A percentile compares a stretch with the other conserved stretches of the same genome.
Conservation (phyloP, 768 basidiomycete genomes). For the Cubamyces lactineus region DNA sequence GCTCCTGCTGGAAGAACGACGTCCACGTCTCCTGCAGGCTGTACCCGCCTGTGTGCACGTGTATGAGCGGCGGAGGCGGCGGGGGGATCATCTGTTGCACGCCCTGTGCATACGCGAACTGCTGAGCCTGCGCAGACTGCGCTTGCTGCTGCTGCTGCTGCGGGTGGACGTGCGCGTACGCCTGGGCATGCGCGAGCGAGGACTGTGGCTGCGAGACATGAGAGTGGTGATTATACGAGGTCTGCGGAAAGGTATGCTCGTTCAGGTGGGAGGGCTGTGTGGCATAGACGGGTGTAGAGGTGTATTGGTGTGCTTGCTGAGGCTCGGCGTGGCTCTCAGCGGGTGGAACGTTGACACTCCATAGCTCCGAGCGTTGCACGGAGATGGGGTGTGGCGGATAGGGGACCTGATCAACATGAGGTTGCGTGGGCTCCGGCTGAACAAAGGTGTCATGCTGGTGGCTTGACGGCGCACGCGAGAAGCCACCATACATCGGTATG, state of each 20-base stretch:
- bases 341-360: slow-evolving; percentile 7
- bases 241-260: slow-evolving; percentile 4
- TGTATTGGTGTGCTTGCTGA: background rate
- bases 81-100: slow-evolving; percentile 24
- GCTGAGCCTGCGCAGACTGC: slow-evolving; percentile 29
- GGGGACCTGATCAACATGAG: slow-evolving; percentile 7
- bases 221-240: slow-evolving; percentile 5
- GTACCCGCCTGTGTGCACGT: slow-evolving; percentile 56
- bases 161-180: slow-evolving; percentile 2
- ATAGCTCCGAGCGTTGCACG: slow-evolving; percentile 12
- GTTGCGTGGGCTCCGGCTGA: background rate
- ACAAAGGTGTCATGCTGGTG: slow-evolving; percentile 7
- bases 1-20: slow-evolving; percentile 56
- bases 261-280: background rate
- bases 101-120: slow-evolving; percentile 23
- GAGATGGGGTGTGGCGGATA: slow-evolving; percentile 8
- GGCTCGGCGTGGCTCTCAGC: background rate
- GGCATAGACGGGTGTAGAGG: background rate
- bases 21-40: slow-evolving; percentile 75
- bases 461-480: background rate
- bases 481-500: slow-evolving; percentile 2
- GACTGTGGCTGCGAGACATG: background rate
- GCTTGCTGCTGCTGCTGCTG: background rate
- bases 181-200: slow-evolving; percentile 19
- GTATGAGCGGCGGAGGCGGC: slow-evolving; percentile 28